Evolutionary conservation across 345 rosid species (phyloP).

Genomic region (Sonneratia alba): DNA sequence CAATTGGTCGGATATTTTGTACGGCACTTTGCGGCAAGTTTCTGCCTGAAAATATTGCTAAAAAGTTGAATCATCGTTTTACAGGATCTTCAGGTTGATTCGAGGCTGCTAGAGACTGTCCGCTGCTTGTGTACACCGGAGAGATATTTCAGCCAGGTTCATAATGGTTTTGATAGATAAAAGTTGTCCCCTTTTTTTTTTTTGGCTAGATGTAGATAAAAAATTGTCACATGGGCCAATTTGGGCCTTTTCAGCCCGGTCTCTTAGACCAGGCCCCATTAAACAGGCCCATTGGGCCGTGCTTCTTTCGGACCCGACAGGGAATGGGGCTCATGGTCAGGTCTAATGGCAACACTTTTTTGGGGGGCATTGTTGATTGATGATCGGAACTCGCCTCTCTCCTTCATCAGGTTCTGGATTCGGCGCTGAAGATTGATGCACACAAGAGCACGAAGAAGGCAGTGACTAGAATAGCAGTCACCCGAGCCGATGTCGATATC

Average conservation of each 20-base stretch:
- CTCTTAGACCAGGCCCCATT: too few species aligned
- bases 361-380: too few species aligned
- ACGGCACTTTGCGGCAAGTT: background rate
- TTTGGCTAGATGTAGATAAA: too few species aligned
- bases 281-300: too few species aligned
- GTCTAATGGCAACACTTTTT: background rate
- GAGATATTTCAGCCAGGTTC: conserved; percentile 61
- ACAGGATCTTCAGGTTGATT: conserved; percentile 43
- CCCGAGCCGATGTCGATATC: conserved; percentile 57
- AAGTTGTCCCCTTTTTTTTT: too few species aligned
- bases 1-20: background rate
- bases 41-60: too few species aligned
- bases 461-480: conserved; percentile 61
- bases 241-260: too few species aligned
- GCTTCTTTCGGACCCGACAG: background rate
- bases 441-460: conserved; percentile 47
- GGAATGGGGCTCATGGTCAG: background rate
- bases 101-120: conserved; percentile 37
- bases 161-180: background rate
- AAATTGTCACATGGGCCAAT: too few species aligned
- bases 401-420: conserved; percentile 45
- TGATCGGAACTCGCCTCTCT: background rate
- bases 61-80: background rate
- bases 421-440: conserved; percentile 36
- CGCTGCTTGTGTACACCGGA: conserved; percentile 57